Base-by-base conservation (phyloP, 2,329 filamentous ascomycete species). In the Mycogone perniciosa region DNA sequence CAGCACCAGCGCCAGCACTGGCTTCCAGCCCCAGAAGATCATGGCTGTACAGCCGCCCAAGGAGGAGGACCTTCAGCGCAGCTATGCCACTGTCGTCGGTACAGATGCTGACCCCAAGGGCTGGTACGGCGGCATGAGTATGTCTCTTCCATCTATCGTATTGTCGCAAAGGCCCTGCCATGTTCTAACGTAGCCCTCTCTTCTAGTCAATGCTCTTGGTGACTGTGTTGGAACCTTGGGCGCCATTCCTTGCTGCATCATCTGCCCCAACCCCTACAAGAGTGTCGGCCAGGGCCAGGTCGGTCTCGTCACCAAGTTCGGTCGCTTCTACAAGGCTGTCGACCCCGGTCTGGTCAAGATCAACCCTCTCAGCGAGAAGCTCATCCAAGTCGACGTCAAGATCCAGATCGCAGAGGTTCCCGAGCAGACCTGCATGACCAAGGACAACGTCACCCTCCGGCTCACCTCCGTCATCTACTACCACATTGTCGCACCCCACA, bases 381-480 rank as follows among this genome's bases (percentile, higher is more conserved):
- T 99, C 39, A 85, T 89, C 60, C 89, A 95, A 63, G 86, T 99
- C 66, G 93, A 99, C 69, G 93, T 99, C 74, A 99, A 97, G 83
- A 96, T 97, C 61, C 93, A 99, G 74, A 96, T 96, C 58, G 89
- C 95, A 68, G 86, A 99, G 76, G 93, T 99, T 27, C 92, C 92
- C 13, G 84, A 91, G 72, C 93, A 99, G 72, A 84, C 92, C 56
- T 97, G 93, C 78, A 99, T 99, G 91, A 99, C 93, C 69, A 97
- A 97, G 76, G 93, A 99, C 77, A 99, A 99, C 64, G 93, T 97
- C 57, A 95, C 88, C 42, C 79, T 99, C 39, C 85, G 91, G 62
- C 79, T 99, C 59, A 97, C 91, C 44, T 95, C 89, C 5, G 93
- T 99, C 67, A 96, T 99, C 73, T 99, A 99, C 80, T 99, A 99